These are phyloP conservation scores for Penicillium brasilianum DNA, from an alignment of 2,329 filamentous ascomycete genomes.

Conservation along the genomic window DNA sequence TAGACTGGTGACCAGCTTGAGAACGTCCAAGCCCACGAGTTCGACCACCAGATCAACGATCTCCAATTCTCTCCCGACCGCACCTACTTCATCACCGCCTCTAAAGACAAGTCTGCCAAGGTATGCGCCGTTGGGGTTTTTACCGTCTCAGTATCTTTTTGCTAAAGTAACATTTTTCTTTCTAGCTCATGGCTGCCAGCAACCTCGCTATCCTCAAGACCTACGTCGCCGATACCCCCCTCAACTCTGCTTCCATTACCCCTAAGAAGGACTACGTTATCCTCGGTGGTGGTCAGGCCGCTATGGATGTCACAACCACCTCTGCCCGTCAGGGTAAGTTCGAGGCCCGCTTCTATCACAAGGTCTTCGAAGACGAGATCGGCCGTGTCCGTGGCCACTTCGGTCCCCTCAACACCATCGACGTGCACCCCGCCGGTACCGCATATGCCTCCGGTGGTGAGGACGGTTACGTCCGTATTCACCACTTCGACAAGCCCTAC, in stretches of 20 bases:
- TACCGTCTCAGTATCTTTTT: neutral
- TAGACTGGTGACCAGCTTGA: constrained; percentile 79
- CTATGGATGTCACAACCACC: constrained; percentile 98
- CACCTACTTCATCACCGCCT: constrained; percentile 97
- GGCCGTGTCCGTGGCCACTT: constrained; percentile 97
- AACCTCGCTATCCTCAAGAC: constrained; percentile 93
- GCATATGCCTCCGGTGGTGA: constrained; percentile 95
- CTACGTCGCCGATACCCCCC: constrained; percentile 87
- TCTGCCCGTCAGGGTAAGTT: constrained; percentile 96
- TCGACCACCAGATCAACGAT: constrained; percentile 82
- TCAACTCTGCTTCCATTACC: constrained; percentile 94
- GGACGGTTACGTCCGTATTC: constrained; percentile 96
- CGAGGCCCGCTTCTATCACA: constrained; percentile 99
- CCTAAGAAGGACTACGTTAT: constrained; percentile 98
- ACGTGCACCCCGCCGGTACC: constrained; percentile 87
- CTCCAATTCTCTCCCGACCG: constrained; percentile 93
- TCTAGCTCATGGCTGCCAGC: constrained; percentile 76
- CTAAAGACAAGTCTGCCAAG: constrained; percentile 97
- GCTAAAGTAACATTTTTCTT: neutral
- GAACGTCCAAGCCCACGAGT: constrained; percentile 84
- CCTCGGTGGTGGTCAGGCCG: constrained; percentile 95
- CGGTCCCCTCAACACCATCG: constrained; percentile 94
- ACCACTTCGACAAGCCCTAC: constrained; percentile 98
- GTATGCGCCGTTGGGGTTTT: constrained; percentile 49
- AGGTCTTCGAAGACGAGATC: constrained; percentile 98